Evolutionary conservation across 2,329 filamentous ascomycete species (phyloP), one percentile per base, ranked within the genome.

Genomic region (Claviceps humidiphila): DNA sequence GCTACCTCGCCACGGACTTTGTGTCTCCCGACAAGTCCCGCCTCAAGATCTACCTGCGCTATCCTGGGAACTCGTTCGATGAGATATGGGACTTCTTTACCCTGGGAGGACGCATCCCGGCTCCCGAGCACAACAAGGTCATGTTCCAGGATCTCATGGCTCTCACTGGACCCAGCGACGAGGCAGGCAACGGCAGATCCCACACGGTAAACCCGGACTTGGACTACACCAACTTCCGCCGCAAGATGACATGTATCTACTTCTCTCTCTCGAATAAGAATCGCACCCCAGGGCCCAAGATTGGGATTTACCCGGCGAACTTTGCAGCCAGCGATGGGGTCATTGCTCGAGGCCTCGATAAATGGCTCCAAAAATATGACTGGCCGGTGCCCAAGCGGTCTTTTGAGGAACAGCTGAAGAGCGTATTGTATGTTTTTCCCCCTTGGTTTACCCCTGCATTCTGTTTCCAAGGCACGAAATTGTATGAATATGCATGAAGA

Each of bases 11-110:
- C 26, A 46, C 44, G 8, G 44, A 46, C 44, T 46, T 46, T 24
- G 44, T 46, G 16, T 37, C 44, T 26, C 26, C 44, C 44, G 44
- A 46, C 3, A 34, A 20, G 44, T 37, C 44, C 7, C 44, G 44
- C 4, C 44, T 46, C 44, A 46, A 46, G 44, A n/a, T 46, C 44
- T 46, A 46, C 44, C 44, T 46, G 26, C 44, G 44, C 44, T 46
- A 46, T 30, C 44, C 44, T 16, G 44, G 44, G 3, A 20, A 17
- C 44, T 46, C 44, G 1, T 46, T 46, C 17, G 44, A 34, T n/a
- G 44, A 46, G 26, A 46, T 46, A 17, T 46, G 44, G 44, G 44
- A 46, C 8, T 46, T 9, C 24, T 46, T 46, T n/a, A 46, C 44
- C 24, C 44, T 46, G 7, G 44, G 44, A 3, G 44, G 44, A 5